Conservation (phyloP, 306 rosid genomes). For the Abrus precatorius region DNA sequence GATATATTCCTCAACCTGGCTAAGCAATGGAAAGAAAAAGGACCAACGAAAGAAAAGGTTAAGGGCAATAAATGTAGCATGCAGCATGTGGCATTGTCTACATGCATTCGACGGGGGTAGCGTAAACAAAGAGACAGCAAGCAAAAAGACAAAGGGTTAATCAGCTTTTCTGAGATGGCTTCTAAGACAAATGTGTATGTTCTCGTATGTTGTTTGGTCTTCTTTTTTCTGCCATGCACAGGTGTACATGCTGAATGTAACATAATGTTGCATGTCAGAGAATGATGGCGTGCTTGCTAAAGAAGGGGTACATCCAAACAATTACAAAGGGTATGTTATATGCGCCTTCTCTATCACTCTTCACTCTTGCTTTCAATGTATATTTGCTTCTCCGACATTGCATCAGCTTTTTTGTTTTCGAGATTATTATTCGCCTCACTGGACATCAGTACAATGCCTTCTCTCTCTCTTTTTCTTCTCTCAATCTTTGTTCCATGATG, state of each 20-base stretch:
- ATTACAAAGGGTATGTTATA: neutral
- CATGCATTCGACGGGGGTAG: slow-evolving; percentile 28
- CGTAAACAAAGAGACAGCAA: slow-evolving; percentile 36
- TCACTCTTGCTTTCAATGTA: slow-evolving; percentile 40
- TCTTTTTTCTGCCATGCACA: slow-evolving; percentile 5
- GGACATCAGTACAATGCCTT: neutral
- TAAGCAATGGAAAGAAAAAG: slow-evolving; percentile 7
- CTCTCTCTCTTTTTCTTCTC: neutral
- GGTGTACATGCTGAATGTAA: neutral
- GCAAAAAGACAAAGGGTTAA: slow-evolving; percentile 24
- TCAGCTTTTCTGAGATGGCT: slow-evolving; percentile 30
- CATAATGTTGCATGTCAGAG: slow-evolving; percentile 41
- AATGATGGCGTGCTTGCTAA: slow-evolving; percentile 51
- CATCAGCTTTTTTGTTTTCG: slow-evolving; percentile 41
- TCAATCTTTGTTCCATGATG: slow-evolving; percentile 19
- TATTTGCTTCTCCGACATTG: slow-evolving; percentile 34
- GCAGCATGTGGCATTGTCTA: slow-evolving; percentile 39
- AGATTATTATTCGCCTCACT: slow-evolving; percentile 35
- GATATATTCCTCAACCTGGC: slow-evolving; percentile 6
- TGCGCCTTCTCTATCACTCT: slow-evolving; percentile 46
- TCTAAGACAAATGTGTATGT: slow-evolving; percentile 39
- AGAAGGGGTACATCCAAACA: slow-evolving; percentile 37
- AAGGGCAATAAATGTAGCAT: slow-evolving; percentile 23
- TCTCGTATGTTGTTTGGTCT: slow-evolving; percentile 24
- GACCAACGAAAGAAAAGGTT: neutral